Percentiles rank a stretch among this genome's conserved stretches.
These are phyloP conservation scores for Amauroascus niger DNA, from an alignment of 2,329 filamentous ascomycete genomes.

Conservation along the genomic window DNA sequence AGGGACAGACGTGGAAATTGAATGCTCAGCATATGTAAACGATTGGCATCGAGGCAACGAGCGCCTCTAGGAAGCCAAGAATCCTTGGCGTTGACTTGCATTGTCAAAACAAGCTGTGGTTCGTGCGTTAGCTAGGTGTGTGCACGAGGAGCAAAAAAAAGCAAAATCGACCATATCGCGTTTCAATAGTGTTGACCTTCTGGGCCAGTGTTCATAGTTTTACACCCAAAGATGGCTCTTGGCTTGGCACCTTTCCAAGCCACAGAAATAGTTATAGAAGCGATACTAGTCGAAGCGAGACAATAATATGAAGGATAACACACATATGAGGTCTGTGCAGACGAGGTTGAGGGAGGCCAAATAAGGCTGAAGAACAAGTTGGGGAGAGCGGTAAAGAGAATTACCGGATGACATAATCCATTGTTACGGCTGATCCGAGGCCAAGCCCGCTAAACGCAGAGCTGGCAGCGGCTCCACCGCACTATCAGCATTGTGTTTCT, in stretches of 20 bases:
- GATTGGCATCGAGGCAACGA: background rate
- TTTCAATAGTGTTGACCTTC: background rate
- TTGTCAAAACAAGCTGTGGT: background rate
- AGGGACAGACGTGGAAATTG: slow-evolving; percentile 12
- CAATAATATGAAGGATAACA: background rate
- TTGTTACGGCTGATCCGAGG: slow-evolving; percentile 1
- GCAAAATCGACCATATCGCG: background rate
- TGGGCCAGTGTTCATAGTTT: background rate
- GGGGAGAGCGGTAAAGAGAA: too few relatives aligned
- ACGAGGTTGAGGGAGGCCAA: background rate
- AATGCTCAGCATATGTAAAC: slow-evolving; percentile 11
- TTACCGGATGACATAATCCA: background rate
- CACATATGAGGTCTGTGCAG: background rate
- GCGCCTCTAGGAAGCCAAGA: background rate
- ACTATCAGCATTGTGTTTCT: background rate
- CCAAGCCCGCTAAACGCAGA: slow-evolving; percentile 1
- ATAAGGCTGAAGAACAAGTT: background rate
- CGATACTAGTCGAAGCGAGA: background rate
- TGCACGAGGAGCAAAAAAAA: background rate
- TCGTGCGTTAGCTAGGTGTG: background rate
- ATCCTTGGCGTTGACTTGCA: too few relatives aligned
- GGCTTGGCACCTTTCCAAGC: background rate
- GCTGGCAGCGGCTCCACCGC: background rate
- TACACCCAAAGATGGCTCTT: background rate
- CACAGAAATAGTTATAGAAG: background rate